Conservation (phyloP, 2,329 filamentous ascomycete genomes). For the Helminthosporium solani region DNA sequence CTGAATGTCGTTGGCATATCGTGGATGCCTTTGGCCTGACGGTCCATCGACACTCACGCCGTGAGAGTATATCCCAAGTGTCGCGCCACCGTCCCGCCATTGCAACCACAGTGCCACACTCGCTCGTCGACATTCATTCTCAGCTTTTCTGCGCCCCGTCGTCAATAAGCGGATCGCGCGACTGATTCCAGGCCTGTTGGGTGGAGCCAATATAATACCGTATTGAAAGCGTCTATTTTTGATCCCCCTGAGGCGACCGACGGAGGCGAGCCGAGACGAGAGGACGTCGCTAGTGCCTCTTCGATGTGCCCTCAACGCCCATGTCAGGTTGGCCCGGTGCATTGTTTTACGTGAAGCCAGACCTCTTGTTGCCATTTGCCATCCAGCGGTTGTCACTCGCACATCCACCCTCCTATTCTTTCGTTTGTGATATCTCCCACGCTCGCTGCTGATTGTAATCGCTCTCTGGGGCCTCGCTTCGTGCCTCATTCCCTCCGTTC, state of each 20-base stretch:
- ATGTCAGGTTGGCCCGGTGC: background rate
- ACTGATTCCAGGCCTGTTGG: background rate
- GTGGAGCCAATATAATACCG: background rate
- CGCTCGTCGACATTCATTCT: too few species aligned
- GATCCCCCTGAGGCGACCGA: conserved; percentile 1
- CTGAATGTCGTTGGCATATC: too few species aligned
- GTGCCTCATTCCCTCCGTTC: conserved; percentile 18
- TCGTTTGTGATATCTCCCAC: conserved; percentile 33
- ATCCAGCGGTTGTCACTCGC: conserved; percentile 16
- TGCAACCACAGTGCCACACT: too few species aligned
- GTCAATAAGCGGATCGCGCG: background rate
- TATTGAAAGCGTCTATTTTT: background rate
- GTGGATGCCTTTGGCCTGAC: too few species aligned
- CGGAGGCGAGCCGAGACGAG: too few species aligned
- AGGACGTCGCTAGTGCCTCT: background rate
- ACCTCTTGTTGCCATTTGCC: conserved; percentile 14
- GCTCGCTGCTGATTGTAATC: conserved; percentile 36
- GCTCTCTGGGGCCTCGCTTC: conserved; percentile 9
- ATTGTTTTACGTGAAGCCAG: conserved; percentile 19
- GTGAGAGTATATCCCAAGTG: too few species aligned
- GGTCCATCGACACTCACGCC: too few species aligned
- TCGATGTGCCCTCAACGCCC: conserved; percentile 9
- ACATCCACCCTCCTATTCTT: conserved; percentile 21
- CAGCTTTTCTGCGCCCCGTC: background rate
- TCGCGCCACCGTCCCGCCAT: too few species aligned